phyloP scores from a whole-genome alignment of 345 rosid species.

The Fremontodendron californicum region DNA sequence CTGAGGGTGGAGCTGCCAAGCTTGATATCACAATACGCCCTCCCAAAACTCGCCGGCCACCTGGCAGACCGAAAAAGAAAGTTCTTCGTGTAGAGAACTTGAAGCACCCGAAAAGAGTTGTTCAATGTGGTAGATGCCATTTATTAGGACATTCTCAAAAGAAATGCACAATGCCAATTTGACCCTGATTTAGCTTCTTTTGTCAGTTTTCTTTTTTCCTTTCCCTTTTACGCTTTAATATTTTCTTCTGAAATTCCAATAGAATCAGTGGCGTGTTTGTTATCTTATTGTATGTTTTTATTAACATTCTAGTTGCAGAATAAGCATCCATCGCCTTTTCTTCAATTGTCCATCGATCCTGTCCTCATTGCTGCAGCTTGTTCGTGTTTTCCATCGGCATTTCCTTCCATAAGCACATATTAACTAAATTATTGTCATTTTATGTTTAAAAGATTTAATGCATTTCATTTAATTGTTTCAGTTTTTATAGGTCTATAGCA shows the following conservation, averaged over 20 bases:
- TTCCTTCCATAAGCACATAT: neutral
- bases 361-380: neutral
- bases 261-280: slow-evolving; percentile 28
- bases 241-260: slow-evolving; percentile 15
- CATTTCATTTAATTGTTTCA: neutral
- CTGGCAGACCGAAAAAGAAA: slow-evolving; percentile 61
- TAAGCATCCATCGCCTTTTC: slow-evolving; percentile 20
- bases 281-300: slow-evolving; percentile 34
- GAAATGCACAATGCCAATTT: slow-evolving; percentile 88
- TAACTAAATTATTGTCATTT: neutral
- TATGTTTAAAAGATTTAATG: too few species aligned
- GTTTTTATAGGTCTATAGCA: neutral
- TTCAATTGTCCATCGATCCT: neutral
- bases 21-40: slow-evolving; percentile 59
- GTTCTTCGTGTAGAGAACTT: neutral
- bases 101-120: neutral
- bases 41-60: slow-evolving; percentile 93
- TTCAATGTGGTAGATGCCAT: slow-evolving; percentile 54
- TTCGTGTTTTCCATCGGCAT: neutral
- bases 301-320: slow-evolving; percentile 19
- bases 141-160: slow-evolving; percentile 98
- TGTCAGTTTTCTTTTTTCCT: neutral
- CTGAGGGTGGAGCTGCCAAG: slow-evolving; percentile 52
- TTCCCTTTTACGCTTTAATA: neutral
- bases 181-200: slow-evolving; percentile 27